Evolutionary conservation across 306 rosid species (phyloP).

Genomic region (Quercus variabilis): DNA sequence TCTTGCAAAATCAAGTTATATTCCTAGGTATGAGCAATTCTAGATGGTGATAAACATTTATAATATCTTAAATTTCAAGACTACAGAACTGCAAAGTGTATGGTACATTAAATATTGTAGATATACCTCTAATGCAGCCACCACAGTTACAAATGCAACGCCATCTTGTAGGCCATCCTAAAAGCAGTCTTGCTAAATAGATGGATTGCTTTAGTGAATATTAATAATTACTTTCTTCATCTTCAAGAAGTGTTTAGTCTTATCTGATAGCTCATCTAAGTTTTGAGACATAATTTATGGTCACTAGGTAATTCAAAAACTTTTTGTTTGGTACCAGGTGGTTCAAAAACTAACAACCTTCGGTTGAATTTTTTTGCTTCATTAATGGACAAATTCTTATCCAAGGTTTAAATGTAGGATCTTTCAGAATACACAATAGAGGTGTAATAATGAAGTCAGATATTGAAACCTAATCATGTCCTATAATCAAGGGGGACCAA

Average conservation of each 20-base stretch:
- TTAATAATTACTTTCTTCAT: background rate
- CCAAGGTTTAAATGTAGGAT: background rate
- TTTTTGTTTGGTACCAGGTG: no score
- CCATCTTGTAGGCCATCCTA: background rate
- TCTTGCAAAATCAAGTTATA: conserved; percentile 1
- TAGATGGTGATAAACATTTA: background rate
- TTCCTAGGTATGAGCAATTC: background rate
- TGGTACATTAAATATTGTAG: background rate
- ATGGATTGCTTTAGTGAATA: background rate
- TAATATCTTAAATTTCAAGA: background rate
- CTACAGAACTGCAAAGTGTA: background rate
- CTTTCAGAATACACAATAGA: background rate
- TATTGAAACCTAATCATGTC: background rate
- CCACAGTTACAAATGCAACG: no score
- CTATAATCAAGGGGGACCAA: background rate
- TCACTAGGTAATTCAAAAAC: background rate
- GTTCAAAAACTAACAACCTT: background rate
- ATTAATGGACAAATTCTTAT: background rate
- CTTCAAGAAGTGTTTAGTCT: background rate
- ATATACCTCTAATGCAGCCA: background rate
- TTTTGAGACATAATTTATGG: background rate
- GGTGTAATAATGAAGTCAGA: background rate
- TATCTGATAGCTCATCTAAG: background rate
- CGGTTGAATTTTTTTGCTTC: background rate
- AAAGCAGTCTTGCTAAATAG: background rate